Base-by-base conservation (phyloP, 352 stramenopile genomes). In the Thalassiosira hispida region DNA sequence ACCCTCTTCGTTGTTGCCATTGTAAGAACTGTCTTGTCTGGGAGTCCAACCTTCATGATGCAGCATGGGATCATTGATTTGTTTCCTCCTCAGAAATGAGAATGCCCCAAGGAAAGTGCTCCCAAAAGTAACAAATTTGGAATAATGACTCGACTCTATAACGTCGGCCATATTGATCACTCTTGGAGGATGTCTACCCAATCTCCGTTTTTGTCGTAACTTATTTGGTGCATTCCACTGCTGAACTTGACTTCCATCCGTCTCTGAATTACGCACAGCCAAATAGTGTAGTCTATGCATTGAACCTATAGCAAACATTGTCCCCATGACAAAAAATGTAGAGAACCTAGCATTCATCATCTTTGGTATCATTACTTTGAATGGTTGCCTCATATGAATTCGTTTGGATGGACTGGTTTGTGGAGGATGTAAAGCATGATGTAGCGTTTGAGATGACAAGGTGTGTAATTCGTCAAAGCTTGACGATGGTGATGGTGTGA, bases 1-100 rank as follows among this genome's bases (percentile, higher is more conserved):
- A 31, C 44, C 40, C 27, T 53, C 40, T 4, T 27, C 1, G 20
- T 49, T 33, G 33, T 55, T 56, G 16, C 38, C 56, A 46, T 59
- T 25, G 1, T 27, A 2, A 9, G 27, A 22, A 38, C 31, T 38
- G 31, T 38, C 31, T 9, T 38, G 3, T 9, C 8, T 3, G 12
- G 57, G 57, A 20, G 14, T 47, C 63, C 63, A 73, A 2, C 63
- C 63, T 33, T 73, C 65, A 29, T 68, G 46, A 56, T 81, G 65
- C 27, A 81, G 40, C 73, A 81, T 81, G n/a, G 64, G 65, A 77
- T 81, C 73, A 51, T 62, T 20, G 14, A 62, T 38, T 38, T 9
- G 16, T 38, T 38, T 62, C 31, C 31, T 27, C 31, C 57, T 1
- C 16, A 16, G 8, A 20, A 47, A 52, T 12, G 25, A 18, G 38